These are phyloP conservation scores for Trichoderma erinaceum DNA, from an alignment of 495 filamentous ascomycete genomes.

Conservation along the genomic window DNA sequence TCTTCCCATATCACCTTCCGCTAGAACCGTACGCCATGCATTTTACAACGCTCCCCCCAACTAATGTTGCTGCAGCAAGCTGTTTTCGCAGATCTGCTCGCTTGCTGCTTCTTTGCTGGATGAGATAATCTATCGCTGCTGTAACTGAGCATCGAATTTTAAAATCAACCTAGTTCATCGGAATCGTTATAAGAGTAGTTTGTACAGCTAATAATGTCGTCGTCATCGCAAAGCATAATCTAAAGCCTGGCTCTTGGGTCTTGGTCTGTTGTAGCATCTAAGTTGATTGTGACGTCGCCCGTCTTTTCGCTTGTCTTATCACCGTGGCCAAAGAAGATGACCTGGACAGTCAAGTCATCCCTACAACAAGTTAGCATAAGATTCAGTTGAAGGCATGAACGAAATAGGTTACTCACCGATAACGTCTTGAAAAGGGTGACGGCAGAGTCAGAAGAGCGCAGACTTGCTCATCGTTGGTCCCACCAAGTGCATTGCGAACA, in stretches of 20 bases:
- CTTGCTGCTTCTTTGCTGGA: neutral
- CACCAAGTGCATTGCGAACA: constrained; percentile 90
- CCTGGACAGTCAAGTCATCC: constrained; percentile 95
- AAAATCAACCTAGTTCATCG: neutral
- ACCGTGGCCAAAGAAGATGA: constrained; percentile 93
- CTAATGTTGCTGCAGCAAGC: neutral
- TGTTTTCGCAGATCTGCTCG: neutral
- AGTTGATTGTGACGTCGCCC: constrained; percentile 73
- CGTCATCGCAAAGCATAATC: neutral
- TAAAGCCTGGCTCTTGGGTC: constrained; percentile 40
- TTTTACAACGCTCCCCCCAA: neutral
- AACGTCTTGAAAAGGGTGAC: constrained; percentile 81
- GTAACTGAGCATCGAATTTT: neutral
- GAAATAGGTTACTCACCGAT: constrained; percentile 51
- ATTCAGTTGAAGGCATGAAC: neutral
- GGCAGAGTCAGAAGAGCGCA: constrained; percentile 89
- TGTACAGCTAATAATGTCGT: neutral
- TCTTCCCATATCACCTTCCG: neutral
- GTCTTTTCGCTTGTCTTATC: constrained; percentile 41
- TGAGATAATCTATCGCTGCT: neutral
- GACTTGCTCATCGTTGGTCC: constrained; percentile 88
- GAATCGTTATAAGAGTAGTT: constrained; percentile 1
- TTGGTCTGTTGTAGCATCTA: constrained; percentile 74
- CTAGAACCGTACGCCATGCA: neutral
- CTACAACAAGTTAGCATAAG: constrained; percentile 35